Evolutionary conservation across 345 rosid genomes (phyloP), one percentile per base, ranked within the genome.

Genomic region (Camelina neglecta): DNA sequence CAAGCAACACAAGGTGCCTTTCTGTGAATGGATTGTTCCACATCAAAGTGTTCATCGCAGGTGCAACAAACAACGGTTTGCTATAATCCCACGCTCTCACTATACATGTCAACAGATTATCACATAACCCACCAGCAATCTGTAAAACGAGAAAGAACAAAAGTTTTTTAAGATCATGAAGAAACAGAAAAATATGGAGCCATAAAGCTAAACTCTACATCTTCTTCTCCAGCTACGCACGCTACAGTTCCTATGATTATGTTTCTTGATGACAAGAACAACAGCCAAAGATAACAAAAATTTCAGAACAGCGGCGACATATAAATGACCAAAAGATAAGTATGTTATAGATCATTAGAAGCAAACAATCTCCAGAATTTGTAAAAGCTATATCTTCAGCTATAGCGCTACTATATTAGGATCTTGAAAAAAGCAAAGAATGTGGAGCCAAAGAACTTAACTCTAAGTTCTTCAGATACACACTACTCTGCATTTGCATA

Each of bases 91-190:
- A 95, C 7, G 98, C 97, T 71, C 97, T 87, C 5, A 95, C 84
- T 3, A 92, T 72, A 55, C 99, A 90, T 10, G 99, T 95, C 60
- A 95, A 77, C 60, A 95, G 81, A 82, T 89, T 95, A 80, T 92
- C 99, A 70, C 97, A 87, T 31, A 95, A 72, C 33, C 99, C 99
- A 18, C 96, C 93, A 48, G 97, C 94, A 79, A 95, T 89, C 99
- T 95, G 71, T 51, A 86, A n/a, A 86, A 18, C 29, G 15, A 62
- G 6, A 20, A 16, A 71, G 1, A 1, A 49, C 12, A 1, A 49
- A 5, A 1, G 11, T 7, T 15, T 84, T 41, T 23, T 13, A 67
- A 67, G 72, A 50, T 65, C 58, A 31, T 18, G 45, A 15, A 31
- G 87, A 31, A 42, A 88, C 69, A 26, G 5, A 16, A 11, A 48